Evolutionary conservation across 2,329 filamentous ascomycete genomes (phyloP).

Genomic region (Sarocladiaceae sp.): DNA sequence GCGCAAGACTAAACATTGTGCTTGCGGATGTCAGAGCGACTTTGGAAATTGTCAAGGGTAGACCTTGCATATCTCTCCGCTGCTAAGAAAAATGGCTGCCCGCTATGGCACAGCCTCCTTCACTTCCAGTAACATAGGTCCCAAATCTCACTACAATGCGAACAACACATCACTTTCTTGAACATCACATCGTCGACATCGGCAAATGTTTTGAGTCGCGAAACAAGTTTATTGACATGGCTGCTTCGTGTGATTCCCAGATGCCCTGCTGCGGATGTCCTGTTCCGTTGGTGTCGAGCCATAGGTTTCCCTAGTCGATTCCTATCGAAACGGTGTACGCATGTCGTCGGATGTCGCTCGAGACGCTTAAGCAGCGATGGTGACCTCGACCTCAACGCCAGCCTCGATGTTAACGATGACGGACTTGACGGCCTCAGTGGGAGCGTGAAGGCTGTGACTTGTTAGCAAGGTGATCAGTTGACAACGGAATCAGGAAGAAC

Average conservation of each 20-base stretch:
- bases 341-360: background rate
- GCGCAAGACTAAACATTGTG: conserved; percentile 29
- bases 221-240: conserved; percentile 5
- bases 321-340: background rate
- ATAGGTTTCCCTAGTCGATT: background rate
- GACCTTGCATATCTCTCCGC: no score
- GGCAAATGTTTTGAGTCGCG: background rate
- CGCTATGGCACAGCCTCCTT: background rate
- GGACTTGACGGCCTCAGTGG: conserved; percentile 96
- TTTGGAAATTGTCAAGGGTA: conserved; percentile 29
- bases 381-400: conserved; percentile 90
- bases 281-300: background rate
- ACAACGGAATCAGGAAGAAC: conserved; percentile 26
- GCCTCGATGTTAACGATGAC: conserved; percentile 96
- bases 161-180: background rate
- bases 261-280: no score
- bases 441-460: conserved; percentile 72
- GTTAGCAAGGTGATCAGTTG: conserved; percentile 13
- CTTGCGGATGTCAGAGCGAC: conserved; percentile 29
- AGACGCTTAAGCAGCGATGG: conserved; percentile 70
- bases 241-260: background rate
- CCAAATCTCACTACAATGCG: background rate
- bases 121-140: conserved; percentile 1
- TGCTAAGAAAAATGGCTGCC: no score
- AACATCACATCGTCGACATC: no score